Conservation (phyloP, 2,329 filamentous ascomycete genomes). For the Fusarium odoratissimum region DNA sequence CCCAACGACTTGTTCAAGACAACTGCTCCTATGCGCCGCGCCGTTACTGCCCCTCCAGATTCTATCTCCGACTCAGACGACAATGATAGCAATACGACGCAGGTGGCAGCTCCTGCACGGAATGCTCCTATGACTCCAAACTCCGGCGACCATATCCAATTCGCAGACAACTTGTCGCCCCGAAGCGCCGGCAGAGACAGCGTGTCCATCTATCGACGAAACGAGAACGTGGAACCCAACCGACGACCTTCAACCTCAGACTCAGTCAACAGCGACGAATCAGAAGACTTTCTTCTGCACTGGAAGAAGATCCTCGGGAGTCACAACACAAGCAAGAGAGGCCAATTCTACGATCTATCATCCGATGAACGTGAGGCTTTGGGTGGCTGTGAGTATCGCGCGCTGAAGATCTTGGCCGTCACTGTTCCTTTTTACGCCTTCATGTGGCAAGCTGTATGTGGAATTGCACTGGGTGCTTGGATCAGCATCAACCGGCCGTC, state of each 20-base stretch:
- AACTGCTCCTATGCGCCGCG: conserved; percentile 27
- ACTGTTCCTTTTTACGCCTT: conserved; percentile 71
- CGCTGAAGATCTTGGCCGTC: conserved; percentile 68
- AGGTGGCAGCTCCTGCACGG: conserved; percentile 28
- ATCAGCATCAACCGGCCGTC: conserved; percentile 63
- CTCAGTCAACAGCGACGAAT: conserved; percentile 39
- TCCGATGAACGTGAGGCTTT: conserved; percentile 66
- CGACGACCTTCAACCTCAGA: conserved; percentile 36
- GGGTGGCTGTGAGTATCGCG: conserved; percentile 73
- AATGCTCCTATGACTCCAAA: conserved; percentile 22
- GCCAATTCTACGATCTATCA: conserved; percentile 65
- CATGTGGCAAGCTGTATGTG: conserved; percentile 69
- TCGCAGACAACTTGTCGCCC: conserved; percentile 17
- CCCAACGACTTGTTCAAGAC: conserved; percentile 13
- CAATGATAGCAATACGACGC: conserved; percentile 38
- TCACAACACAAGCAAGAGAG: conserved; percentile 61
- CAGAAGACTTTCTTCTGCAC: conserved; percentile 45
- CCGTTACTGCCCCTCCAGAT: conserved; percentile 34
- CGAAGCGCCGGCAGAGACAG: conserved; percentile 13
- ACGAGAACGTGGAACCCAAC: conserved; percentile 16
- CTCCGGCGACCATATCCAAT: conserved; percentile 37
- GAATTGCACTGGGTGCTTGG: conserved; percentile 71
- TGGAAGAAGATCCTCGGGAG: conserved; percentile 51
- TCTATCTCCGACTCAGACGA: conserved; percentile 33
- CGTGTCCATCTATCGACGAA: conserved; percentile 37